These are phyloP conservation scores for Metschnikowia hibisci DNA, from an alignment of 805 yeast genomes.

Conservation along the genomic window DNA sequence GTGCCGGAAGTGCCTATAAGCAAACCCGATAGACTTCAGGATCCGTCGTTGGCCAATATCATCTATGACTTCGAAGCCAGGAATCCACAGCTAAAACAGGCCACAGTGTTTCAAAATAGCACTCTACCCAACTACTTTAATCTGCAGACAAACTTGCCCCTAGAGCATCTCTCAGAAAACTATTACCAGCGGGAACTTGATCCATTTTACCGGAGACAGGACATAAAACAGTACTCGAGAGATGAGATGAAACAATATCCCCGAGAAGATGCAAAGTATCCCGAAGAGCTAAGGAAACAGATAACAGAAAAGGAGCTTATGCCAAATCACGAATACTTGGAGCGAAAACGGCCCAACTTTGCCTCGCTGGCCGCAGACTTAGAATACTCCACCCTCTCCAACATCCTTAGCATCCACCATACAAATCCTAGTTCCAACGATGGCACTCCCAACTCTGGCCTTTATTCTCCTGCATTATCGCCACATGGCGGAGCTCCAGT, in stretches of 20 bases:
- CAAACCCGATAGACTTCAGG: background rate
- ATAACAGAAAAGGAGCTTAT: too few species aligned
- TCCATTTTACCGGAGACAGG: background rate
- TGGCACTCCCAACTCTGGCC: conserved; percentile 36
- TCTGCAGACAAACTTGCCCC: background rate
- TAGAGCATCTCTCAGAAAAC: background rate
- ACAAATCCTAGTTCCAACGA: conserved; percentile 39
- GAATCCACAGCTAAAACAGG: conserved; percentile 8
- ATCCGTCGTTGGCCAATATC: background rate
- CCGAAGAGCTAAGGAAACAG: too few species aligned
- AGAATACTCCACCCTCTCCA: conserved; percentile 67
- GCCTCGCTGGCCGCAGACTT: conserved; percentile 68
- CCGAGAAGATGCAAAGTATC: too few species aligned
- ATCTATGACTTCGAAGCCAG: conserved; percentile 4
- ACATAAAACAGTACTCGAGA: background rate
- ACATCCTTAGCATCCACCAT: conserved; percentile 43
- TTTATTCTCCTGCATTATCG: conserved; percentile 34
- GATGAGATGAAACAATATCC: background rate
- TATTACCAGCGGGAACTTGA: background rate
- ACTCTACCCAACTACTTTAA: conserved; percentile 12
- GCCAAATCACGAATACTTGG: background rate
- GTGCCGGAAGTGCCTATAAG: conserved; percentile 2
- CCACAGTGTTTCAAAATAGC: conserved; percentile 17
- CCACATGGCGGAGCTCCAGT: conserved; percentile 23
- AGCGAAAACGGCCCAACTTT: conserved; percentile 41